Evolutionary conservation across 257 asterid genomes (phyloP), one percentile per base, ranked within the genome.

Genomic region (Haberlea rhodopensis): DNA sequence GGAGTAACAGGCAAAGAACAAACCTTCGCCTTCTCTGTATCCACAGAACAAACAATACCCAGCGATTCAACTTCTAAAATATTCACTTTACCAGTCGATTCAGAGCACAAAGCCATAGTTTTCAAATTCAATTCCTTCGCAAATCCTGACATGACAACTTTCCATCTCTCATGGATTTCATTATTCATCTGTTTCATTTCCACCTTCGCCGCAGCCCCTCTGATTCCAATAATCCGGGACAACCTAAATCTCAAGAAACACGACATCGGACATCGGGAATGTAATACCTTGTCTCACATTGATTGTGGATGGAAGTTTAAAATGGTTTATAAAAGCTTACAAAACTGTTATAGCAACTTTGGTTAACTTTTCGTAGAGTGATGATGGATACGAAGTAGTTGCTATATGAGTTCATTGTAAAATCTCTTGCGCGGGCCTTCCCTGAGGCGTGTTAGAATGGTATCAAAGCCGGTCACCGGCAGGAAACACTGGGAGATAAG

Each of bases 161-260:
- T 84, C 71, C 88, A 84, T 61, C 84, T 82, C 24, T 76, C 87
- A 8, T 80, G 91, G 91, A 80, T 77, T 8, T 68, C 89, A 24
- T 80, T 82, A 73, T 85, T 82, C 84, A 78, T 85, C 13, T 80
- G 88, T 24, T 85, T 85, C 57, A 65, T 85, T 46, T 82, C 89
- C 53, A 82, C 87, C 5, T 85, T 85, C 27, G 84, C 88, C 0
- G 83, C 85, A 1, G 88, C 91, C 11, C 88, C 92, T 0, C 80
- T 85, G 2, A 65, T 85, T 46, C 92, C 92, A 5, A 69, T 85
- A 59, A 85, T 85, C 69, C 87, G 89, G 0, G 87, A 80, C 66
- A 71, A 85, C 74, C 87, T 85, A 9, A 72, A 75, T 56, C 75
- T 85, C 2, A 82, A 66, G 0, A 76, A 76, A 69, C 22, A 27